A percentile compares a stretch with the other conserved stretches of the same genome.
phyloP scores from a whole-genome alignment of 163 green algal genomes.

The Chlorella variabilis region DNA sequence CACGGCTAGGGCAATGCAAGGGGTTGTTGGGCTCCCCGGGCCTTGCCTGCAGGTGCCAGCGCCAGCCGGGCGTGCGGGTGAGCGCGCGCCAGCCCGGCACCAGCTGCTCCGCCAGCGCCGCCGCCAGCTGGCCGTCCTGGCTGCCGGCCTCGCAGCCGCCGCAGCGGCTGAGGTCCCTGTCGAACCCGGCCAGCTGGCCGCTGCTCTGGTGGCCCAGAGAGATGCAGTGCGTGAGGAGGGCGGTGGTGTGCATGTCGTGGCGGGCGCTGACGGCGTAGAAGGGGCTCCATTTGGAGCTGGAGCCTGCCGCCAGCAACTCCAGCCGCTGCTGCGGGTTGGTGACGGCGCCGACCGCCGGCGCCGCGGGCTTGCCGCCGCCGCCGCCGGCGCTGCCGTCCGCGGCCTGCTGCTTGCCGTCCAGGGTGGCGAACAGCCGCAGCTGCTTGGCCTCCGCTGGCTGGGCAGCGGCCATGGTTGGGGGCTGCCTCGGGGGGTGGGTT shows the following conservation, averaged over 20 bases:
- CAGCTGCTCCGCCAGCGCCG: conserved; percentile 3
- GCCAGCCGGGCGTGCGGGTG: conserved; percentile 1
- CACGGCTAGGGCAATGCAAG: too few relatives aligned
- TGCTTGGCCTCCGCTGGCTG: background rate
- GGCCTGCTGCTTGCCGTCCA: background rate
- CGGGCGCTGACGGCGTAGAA: background rate
- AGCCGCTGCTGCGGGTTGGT: background rate
- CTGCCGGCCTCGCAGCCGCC: background rate
- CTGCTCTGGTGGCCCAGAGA: background rate
- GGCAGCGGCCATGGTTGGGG: background rate
- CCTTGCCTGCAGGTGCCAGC: conserved; percentile 31
- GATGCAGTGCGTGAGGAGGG: conserved; percentile 12
- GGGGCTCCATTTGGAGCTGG: background rate
- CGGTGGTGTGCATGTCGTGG: background rate
- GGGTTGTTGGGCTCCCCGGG: too few relatives aligned
- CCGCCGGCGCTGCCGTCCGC: too few relatives aligned
- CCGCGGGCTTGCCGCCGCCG: background rate
- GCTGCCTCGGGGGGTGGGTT: conserved; percentile 5
- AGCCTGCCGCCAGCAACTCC: background rate
- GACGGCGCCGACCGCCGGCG: background rate
- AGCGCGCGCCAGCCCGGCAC: conserved; percentile 11
- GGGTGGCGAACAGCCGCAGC: conserved; percentile 16
- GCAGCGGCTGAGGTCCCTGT: background rate
- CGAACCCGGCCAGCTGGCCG: background rate
- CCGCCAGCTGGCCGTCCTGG: background rate